Evolutionary conservation across 257 asterid genomes (phyloP).

Genomic region (Capsicum chinense): DNA sequence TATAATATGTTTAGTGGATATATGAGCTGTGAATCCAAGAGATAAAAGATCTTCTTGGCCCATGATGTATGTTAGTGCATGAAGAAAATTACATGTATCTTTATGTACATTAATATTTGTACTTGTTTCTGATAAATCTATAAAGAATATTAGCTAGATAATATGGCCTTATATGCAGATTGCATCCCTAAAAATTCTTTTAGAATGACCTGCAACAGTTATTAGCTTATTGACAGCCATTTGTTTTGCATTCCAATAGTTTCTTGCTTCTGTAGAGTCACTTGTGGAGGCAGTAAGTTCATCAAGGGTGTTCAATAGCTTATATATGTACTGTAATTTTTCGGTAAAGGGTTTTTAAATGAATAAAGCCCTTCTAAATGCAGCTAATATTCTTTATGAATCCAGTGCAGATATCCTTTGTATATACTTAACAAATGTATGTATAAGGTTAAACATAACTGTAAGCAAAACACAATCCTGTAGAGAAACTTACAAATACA

Average conservation of each 20-base stretch:
- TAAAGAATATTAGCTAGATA: slow-evolving; percentile 19
- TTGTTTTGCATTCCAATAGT: neutral
- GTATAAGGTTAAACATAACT: too few species aligned
- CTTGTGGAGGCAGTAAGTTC: neutral
- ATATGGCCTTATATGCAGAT: neutral
- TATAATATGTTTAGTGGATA: slow-evolving; percentile 14
- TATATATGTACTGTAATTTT: too few species aligned
- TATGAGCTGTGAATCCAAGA: slow-evolving; percentile 20
- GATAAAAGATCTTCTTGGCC: neutral
- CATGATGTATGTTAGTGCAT: neutral
- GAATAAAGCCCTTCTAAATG: too few species aligned
- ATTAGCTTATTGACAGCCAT: neutral
- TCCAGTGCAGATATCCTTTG: too few species aligned
- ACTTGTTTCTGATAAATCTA: neutral
- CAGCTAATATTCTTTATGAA: too few species aligned
- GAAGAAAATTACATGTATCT: neutral
- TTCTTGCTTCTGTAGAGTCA: neutral
- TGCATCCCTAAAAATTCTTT: neutral
- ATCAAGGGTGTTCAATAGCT: neutral
- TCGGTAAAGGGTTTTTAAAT: too few species aligned
- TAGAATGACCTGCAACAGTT: neutral
- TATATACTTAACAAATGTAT: too few species aligned
- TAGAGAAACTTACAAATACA: too few species aligned
- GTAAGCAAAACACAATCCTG: too few species aligned
- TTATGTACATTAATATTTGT: neutral